A percentile compares a stretch with the other conserved stretches of the same genome.
Conservation (phyloP, 345 rosid species). For the Conringia planisiliqua region DNA sequence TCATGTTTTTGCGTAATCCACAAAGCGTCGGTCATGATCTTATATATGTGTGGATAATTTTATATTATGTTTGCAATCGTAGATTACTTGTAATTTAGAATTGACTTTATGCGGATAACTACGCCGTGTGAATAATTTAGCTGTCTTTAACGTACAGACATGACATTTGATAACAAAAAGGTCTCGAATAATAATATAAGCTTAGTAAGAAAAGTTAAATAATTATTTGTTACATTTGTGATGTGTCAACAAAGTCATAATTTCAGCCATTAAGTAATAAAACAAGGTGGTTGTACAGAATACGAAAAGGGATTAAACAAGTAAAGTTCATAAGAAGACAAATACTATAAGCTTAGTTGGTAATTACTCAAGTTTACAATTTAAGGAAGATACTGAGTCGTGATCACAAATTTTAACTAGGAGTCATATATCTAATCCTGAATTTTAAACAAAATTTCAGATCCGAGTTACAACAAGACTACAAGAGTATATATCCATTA, state of each 20-base stretch:
- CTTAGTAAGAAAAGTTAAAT: background rate
- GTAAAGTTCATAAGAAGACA: slow-evolving; percentile 7
- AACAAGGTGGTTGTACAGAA: background rate
- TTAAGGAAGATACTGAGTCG: background rate
- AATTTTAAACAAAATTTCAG: background rate
- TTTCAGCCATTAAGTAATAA: slow-evolving; percentile 1
- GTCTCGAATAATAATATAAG: background rate
- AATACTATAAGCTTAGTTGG: background rate
- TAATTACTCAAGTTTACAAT: background rate
- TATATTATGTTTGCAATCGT: background rate
- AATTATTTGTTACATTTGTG: slow-evolving; percentile 16
- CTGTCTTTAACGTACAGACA: slow-evolving; percentile 8
- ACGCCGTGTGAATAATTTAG: background rate
- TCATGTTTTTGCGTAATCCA: background rate
- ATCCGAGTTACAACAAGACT: background rate
- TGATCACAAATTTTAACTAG: background rate
- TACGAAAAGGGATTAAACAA: background rate
- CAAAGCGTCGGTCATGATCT: background rate
- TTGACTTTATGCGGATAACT: background rate
- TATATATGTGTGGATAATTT: background rate
- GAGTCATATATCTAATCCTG: background rate
- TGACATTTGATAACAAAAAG: background rate
- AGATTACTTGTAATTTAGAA: background rate
- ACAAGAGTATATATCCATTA: background rate
- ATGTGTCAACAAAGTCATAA: slow-evolving; percentile 18